Base-by-base conservation (phyloP, 306 rosid genomes). In the Senna siamea region DNA sequence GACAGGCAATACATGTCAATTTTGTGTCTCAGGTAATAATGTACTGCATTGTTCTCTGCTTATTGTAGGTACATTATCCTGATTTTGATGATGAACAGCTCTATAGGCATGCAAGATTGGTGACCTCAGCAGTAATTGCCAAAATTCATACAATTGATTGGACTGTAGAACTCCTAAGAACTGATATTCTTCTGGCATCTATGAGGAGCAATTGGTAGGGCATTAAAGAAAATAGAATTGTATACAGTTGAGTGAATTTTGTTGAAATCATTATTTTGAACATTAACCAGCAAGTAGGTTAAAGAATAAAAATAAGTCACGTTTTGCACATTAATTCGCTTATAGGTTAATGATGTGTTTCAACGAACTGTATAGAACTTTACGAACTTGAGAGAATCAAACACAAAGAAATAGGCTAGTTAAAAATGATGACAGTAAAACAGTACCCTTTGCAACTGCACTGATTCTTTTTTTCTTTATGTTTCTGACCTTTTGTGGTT, bases 121-220 rank as follows among this genome's bases (percentile, higher is more conserved):
- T 87, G 74, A 89, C 89, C 69, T 86, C 97, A 64, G 93, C 96
- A 15, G 87, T 89, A 53, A 87, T 83, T 64, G 97, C 97, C 12
- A 92, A 92, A 80, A 77, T 92, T 65, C 97, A 92, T 83, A 92
- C 96, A 66, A 89, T 89, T 63, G 97, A 89, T 76, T 92, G 97
- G 96, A 89, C 97, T 48, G 86, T 89, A 8, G 91, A 92, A 76
- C 93, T 92, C 69, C 72, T 92, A 7, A 89, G 80, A 70, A 89
- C 90, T 13, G 87, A 89, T 53, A 89, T 90, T 68, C 86, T 92
- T 38, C 55, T 74, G 11, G 96, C 85, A 7, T 89, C 89, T 17
- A 87, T 92, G 97, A 79, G 93, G 73, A 78, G 80, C 66, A 92
- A 92, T 64, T 89, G 97, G 97, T 89, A 80, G 70, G 80, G 43